These are phyloP conservation scores for Entomortierella beljakovae DNA, from an alignment of 192 early-diverging fungal species.

Conservation along the genomic window DNA sequence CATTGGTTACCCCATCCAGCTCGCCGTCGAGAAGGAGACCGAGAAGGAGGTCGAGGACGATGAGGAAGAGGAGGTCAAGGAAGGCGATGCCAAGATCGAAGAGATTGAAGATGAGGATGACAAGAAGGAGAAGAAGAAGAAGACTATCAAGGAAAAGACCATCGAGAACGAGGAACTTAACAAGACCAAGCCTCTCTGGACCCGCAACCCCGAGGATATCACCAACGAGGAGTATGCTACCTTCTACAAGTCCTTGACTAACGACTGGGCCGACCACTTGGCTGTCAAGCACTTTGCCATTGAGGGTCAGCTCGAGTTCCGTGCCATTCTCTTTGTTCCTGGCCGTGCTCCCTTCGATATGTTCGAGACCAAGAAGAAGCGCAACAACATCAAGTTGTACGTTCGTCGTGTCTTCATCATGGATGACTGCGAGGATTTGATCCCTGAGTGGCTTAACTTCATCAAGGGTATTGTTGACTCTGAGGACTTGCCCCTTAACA, in stretches of 20 bases:
- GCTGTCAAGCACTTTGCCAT: slow-evolving; percentile 99
- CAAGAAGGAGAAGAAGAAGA: slow-evolving; percentile 69
- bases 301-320: slow-evolving; percentile 99
- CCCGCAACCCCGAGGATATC: slow-evolving; percentile 98
- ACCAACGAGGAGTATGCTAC: slow-evolving; percentile 94
- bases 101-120: slow-evolving; percentile 44
- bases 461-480: slow-evolving; percentile 99
- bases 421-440: slow-evolving; percentile 99
- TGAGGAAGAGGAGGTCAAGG: slow-evolving; percentile 74
- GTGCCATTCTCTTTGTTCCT: slow-evolving; percentile 97
- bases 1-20: slow-evolving; percentile 97
- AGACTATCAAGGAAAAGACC: slow-evolving; percentile 85
- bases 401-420: slow-evolving; percentile 99
- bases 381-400: slow-evolving; percentile 99
- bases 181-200: slow-evolving; percentile 99
- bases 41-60: slow-evolving; percentile 97
- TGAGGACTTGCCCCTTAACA: slow-evolving; percentile 99
- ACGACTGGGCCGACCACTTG: slow-evolving; percentile 99
- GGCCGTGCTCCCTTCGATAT: slow-evolving; percentile 97
- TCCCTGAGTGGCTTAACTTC: slow-evolving; percentile 99
- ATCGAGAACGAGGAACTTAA: slow-evolving; percentile 95
- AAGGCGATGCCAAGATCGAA: slow-evolving; percentile 7
- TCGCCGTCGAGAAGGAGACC: slow-evolving; percentile 94
- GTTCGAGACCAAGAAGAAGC: slow-evolving; percentile 99
- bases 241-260: slow-evolving; percentile 99